Conservation (phyloP, 2,329 filamentous ascomycete genomes). For the Escovopsis sp. region DNA sequence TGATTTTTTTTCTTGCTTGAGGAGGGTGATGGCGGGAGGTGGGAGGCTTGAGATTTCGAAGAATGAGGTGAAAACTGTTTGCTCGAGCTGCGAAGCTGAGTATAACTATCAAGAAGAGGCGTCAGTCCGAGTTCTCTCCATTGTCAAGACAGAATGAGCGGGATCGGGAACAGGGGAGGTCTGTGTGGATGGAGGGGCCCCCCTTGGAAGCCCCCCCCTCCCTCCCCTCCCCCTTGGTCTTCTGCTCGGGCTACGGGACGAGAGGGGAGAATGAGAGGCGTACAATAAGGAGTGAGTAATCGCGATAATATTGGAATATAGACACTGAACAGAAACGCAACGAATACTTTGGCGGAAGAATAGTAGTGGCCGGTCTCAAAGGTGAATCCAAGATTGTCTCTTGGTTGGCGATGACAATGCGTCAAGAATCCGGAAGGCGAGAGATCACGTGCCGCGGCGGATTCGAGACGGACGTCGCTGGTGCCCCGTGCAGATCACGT, state of each 20-base stretch:
- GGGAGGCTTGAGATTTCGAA: constrained; percentile 1
- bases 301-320: constrained; percentile 15
- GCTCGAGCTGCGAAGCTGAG: constrained; percentile 11
- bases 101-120: constrained; percentile 11
- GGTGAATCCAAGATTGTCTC: constrained; percentile 7
- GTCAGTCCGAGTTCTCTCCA: constrained; percentile 12
- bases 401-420: background rate
- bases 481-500: too few species aligned
- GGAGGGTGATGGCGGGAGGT: constrained; percentile 1
- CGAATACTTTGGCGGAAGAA: constrained; percentile 25
- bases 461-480: too few species aligned
- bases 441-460: too few species aligned
- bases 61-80: constrained; percentile 9
- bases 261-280: constrained; percentile 10
- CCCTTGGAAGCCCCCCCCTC: background rate
- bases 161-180: constrained; percentile 6
- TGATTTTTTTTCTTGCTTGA: background rate
- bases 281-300: constrained; percentile 20
- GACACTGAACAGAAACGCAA: constrained; percentile 21
- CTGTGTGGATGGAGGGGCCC: constrained; percentile 5
- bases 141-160: constrained; percentile 10
- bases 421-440: too few species aligned
- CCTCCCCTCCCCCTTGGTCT: background rate
- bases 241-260: background rate
- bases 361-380: constrained; percentile 22